These are phyloP conservation scores for Fusarium sp. DNA, from an alignment of 2,329 filamentous ascomycete species.

Conservation along the genomic window DNA sequence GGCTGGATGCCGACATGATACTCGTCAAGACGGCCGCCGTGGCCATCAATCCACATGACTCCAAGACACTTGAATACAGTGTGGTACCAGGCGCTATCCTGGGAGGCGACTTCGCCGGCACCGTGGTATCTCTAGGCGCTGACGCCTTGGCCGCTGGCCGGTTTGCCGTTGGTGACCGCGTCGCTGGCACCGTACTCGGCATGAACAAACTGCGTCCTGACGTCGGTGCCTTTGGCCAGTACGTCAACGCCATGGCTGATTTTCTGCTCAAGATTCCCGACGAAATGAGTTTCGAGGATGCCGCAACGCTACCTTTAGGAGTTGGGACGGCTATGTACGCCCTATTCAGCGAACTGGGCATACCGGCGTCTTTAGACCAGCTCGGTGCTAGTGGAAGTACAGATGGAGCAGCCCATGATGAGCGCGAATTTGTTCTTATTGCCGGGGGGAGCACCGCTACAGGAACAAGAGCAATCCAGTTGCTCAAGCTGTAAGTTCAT, in stretches of 20 bases:
- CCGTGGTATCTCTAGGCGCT: constrained; percentile 47
- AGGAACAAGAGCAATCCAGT: constrained; percentile 62
- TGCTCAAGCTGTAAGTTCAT: constrained; percentile 49
- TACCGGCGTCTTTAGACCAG: background rate
- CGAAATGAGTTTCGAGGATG: constrained; percentile 43
- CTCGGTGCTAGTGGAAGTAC: background rate
- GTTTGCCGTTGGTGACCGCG: constrained; percentile 47
- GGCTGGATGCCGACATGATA: background rate
- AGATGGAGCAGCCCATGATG: background rate
- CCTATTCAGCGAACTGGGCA: background rate
- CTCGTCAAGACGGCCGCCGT: constrained; percentile 40
- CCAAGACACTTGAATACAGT: constrained; percentile 49
- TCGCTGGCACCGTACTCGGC: constrained; percentile 47
- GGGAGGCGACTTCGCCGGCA: constrained; percentile 56
- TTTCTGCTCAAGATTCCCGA: constrained; percentile 47
- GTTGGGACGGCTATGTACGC: constrained; percentile 13
- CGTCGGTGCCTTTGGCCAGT: constrained; percentile 52
- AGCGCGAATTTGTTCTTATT: constrained; percentile 56
- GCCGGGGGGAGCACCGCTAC: constrained; percentile 62
- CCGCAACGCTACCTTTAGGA: constrained; percentile 44
- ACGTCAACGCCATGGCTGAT: constrained; percentile 41
- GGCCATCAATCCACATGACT: constrained; percentile 56
- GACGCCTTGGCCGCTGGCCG: constrained; percentile 22
- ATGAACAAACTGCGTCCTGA: constrained; percentile 33
- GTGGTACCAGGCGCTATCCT: constrained; percentile 48